Percentiles rank a stretch among this genome's conserved stretches.
Evolutionary conservation across 306 rosid species (phyloP).

Genomic region (Vicia villosa): DNA sequence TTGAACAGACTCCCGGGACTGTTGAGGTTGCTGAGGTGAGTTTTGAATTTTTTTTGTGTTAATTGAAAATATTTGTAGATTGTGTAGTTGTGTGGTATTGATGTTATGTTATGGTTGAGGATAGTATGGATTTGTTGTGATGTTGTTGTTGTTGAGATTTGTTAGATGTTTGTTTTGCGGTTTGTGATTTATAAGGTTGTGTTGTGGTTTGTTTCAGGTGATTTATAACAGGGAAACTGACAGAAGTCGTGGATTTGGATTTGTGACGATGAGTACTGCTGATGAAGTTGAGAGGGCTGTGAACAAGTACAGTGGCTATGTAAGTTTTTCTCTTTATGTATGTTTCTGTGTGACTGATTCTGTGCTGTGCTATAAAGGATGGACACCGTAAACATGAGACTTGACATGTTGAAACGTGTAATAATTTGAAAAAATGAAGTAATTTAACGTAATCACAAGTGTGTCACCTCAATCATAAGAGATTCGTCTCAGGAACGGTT

Average conservation of each 20-base stretch:
- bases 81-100: neutral
- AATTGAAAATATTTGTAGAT: neutral
- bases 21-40: slow-evolving; percentile 91
- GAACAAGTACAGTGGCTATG: slow-evolving; percentile 66
- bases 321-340: slow-evolving; percentile 46
- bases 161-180: neutral
- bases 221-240: slow-evolving; percentile 83
- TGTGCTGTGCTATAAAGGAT: too few relatives aligned
- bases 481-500: neutral
- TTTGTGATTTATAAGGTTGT: neutral
- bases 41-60: neutral
- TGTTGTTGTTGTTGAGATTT: neutral
- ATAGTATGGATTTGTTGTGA: neutral
- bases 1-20: slow-evolving; percentile 63
- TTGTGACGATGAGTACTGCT: slow-evolving; percentile 84
- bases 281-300: slow-evolving; percentile 88
- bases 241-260: slow-evolving; percentile 90
- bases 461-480: neutral
- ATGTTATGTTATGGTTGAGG: neutral
- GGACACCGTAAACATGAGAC: too few relatives aligned
- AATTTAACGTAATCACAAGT: too few relatives aligned
- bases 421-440: too few relatives aligned
- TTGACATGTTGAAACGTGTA: too few relatives aligned
- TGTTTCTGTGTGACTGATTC: neutral
- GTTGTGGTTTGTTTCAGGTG: slow-evolving; percentile 52